Conservation (phyloP, 805 yeast species). For the Cyberlindnera americana region DNA sequence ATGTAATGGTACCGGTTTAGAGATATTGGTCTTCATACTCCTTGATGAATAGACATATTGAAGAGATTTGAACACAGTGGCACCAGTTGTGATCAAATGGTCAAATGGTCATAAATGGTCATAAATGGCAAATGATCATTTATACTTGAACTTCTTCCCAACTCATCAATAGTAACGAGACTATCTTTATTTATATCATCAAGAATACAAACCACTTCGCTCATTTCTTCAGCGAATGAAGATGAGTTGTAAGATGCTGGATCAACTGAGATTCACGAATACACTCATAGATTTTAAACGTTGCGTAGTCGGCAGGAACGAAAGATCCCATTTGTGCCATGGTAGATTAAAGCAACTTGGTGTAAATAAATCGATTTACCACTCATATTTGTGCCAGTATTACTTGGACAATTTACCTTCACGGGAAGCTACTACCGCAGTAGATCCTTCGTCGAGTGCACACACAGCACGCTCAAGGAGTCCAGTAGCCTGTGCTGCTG, state of each 20-base stretch:
- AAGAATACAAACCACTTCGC: constrained; percentile 43
- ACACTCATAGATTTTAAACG: constrained; percentile 36
- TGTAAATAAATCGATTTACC: constrained; percentile 58
- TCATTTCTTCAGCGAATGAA: constrained; percentile 45
- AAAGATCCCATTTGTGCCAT: constrained; percentile 59
- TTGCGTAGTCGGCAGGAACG: constrained; percentile 43
- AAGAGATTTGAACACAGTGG: constrained; percentile 36
- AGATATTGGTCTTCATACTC: constrained; percentile 36
- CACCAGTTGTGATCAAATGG: constrained; percentile 24
- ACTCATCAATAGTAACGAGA: constrained; percentile 49
- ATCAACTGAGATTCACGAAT: constrained; percentile 37
- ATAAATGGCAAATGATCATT: constrained; percentile 48
- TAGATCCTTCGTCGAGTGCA: too few species aligned
- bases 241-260: constrained; percentile 31
- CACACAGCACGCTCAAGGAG: too few species aligned
- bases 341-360: constrained; percentile 46
- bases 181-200: constrained; percentile 30
- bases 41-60: constrained; percentile 42
- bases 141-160: constrained; percentile 50
- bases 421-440: too few species aligned
- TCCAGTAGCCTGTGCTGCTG: too few species aligned
- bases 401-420: too few species aligned
- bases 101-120: constrained; percentile 33
- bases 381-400: constrained; percentile 61
- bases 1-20: constrained; percentile 24